Evolutionary conservation across 768 basidiomycete species (phyloP), one percentile per base, ranked within the genome.

Genomic region (Krasilnikovozyma curviuscula): DNA sequence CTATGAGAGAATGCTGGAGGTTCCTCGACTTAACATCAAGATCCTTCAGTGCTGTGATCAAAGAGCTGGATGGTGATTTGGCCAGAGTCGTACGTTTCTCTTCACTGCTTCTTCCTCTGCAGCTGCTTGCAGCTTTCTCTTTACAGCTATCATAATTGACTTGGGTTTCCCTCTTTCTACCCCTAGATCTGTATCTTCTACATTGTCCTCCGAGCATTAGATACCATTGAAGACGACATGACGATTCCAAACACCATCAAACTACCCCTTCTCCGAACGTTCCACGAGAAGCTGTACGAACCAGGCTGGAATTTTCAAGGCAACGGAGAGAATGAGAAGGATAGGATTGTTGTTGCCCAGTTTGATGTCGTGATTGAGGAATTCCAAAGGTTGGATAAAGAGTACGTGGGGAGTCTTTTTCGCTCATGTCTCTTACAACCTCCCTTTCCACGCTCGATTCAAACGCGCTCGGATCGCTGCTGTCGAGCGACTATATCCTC

Each of bases 171-270:
- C 19, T 18, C 38, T 48, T 29, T 32, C 23, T 18, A 29, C 5
- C 19, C 19, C 7, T 54, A 93, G 91, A 78, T 95, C 55, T 86
- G 83, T 63, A 66, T 97, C 51, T 97, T 93, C 66, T 98, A 97
- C 66, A 75, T 98, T 35, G 81, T 89, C 5, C 72, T 98, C 6
- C 77, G 91, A 19, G 93, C 77, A 5, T 70, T 95, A n/a, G 91
- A 98, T 64, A 98, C 91, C 4, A 75, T 98, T 54, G 91, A 97
- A 64, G 91, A 98, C 64, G 91, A 98, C 68, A 95, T 95, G 88
- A 83, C 86, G 0, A 75, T 98, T 48, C 72, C 83, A 0, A 83
- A 86, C 64, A 68, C 75, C 16, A 64, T 79, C 57, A 98, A 98
- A 62, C 83, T 86, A 46, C 79, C 83, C 3, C 59, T 95, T 25